Base-by-base conservation (phyloP, 2,329 filamentous ascomycete genomes). In the Sarocladiaceae sp. region DNA sequence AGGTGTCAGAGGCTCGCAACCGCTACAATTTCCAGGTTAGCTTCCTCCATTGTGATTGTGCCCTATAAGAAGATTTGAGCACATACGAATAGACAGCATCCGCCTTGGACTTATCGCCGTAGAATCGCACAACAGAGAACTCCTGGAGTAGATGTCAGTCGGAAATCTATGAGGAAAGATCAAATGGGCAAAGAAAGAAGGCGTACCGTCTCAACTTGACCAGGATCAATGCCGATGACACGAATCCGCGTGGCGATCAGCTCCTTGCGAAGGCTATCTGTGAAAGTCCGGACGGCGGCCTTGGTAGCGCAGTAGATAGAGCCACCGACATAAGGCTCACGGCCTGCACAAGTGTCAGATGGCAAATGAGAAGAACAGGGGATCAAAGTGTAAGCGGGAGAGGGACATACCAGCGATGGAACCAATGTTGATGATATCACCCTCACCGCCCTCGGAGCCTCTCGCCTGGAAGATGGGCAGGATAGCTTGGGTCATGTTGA, bases 361-460 rank as follows among this genome's bases (percentile, higher is more conserved):
- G 7, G 26, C 26, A 29, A 9, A 13, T 29, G 9, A 9, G 26
- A 13, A 13, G 26, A 29, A 7, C n/a, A n/a, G n/a, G n/a, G n/a
- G n/a, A n/a, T n/a, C n/a, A n/a, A n/a, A n/a, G n/a, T n/a, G n/a
- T 29, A 7, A 29, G 7, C 26, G 26, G 13, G 13, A 29, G 26
- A 29, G 13, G 26, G 13, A 29, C 26, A 29, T 29, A 29, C 26
- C 90, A n/a, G 90, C 90, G 58, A 95, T 90, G 53, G 83, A 89
- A 49, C 90, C 90, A 57, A 96, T 69, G 60, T 96, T 97, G 69
- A 98, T 95, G 61, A 98, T 90, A 61, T 97, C 91, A 55, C 91
- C 91, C 34, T 78, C 72, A 45, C 89, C 90, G 18, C 33, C 45
- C 47, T 85, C 83, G 47, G 90, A 75, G 60, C 67, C 78, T 64